Evolutionary conservation across 352 stramenopile species (phyloP).

Genomic region (Phytophthora aleatoria): DNA sequence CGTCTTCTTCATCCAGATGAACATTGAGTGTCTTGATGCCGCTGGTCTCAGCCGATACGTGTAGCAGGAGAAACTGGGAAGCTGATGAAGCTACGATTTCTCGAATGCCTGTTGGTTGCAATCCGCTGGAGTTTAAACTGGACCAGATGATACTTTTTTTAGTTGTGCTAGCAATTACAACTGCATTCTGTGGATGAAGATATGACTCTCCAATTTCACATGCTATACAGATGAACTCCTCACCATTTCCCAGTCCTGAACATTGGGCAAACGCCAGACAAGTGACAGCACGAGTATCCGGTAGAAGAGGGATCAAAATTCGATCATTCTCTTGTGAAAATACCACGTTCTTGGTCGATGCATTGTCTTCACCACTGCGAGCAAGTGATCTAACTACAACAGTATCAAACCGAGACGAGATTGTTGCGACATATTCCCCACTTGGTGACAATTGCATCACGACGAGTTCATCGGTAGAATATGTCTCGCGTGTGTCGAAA

Average conservation of each 20-base stretch:
- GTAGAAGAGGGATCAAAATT: slow-evolving; percentile 14
- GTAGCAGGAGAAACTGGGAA: slow-evolving; percentile 31
- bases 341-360: slow-evolving; percentile 2
- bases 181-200: not conserved
- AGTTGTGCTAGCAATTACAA: slow-evolving; percentile 21
- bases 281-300: slow-evolving; percentile 14
- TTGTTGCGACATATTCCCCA: slow-evolving; percentile 18
- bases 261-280: slow-evolving; percentile 26
- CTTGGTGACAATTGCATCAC: slow-evolving; percentile 38
- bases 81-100: slow-evolving; percentile 28
- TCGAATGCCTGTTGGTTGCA: slow-evolving; percentile 6
- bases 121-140: slow-evolving; percentile 10
- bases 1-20: not conserved
- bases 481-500: not conserved
- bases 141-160: slow-evolving; percentile 29
- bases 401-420: slow-evolving; percentile 30
- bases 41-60: slow-evolving; percentile 15
- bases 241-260: not conserved
- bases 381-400: slow-evolving; percentile 25
- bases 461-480: slow-evolving; percentile 23
- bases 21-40: slow-evolving; percentile 19
- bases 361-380: not conserved
- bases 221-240: slow-evolving; percentile 34
- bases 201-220: slow-evolving; percentile 15
- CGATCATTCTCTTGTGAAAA: not conserved